Base-by-base conservation (phyloP, 805 yeast genomes). In the Wickerhamiella azymoides region DNA sequence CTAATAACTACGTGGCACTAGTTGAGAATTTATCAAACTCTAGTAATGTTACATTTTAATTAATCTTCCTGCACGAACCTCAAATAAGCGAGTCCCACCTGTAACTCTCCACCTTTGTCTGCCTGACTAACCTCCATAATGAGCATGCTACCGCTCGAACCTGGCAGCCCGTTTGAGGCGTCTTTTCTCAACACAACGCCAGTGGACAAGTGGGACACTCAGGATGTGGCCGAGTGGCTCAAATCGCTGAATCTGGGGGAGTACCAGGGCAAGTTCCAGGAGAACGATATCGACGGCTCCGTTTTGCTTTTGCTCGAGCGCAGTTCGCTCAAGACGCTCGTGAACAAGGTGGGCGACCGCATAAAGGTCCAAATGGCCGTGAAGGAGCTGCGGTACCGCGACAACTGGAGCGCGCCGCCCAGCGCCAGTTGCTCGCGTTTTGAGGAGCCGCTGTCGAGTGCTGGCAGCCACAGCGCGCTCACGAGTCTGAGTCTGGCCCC, bases 341-440 rank as follows among this genome's bases (percentile, higher is more conserved):
- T 89, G 10, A 51, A 55, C n/a, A 80, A 76, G 52, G 74, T 89
- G 13, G 96, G 97, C 1, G 97, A 92, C 60, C 66, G 96, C 24
- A 67, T 89, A 17, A 67, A 80, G 25, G 62, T 89, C 10, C 75
- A 79, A 54, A 66, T 74, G 13, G 78, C 80, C 17, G 68, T 83
- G 2, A 66, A 71, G 26, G 60, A 66, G 36, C 54, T 76, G 47
- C 26, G 41, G 14, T 26, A 28, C 26, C 26, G 41, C 4, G 46
- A 43, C 11, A 28, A 32, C 24, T n/a, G 33, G 30, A 28, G 27
- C 13, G 16, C 19, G n/a, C 39, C 39, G 3, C 27, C 36, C 1
- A 30, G 39, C 13, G 19, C 37, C 13, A n/a, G 11, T 11, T 9
- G 8, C 24, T 35, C 37, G 24, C 24, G 37, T 2, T 36, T 42